phyloP scores from a whole-genome alignment of 139 green algal genomes.

The Auxenochlorella pyrenoidosa region DNA sequence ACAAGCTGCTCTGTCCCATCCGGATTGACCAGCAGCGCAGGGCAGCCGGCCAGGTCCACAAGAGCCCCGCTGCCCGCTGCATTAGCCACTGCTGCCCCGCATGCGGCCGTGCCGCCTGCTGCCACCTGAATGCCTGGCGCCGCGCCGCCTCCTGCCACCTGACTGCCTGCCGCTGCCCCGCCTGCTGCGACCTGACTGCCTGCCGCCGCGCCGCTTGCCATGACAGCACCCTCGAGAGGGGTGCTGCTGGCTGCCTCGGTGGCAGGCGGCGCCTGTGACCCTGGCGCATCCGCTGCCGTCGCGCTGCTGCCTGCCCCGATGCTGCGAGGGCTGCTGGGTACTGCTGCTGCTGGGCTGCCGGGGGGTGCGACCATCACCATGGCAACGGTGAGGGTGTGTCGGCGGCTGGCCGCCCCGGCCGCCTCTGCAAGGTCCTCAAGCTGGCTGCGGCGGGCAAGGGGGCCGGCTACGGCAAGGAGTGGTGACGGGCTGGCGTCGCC shows the following conservation, averaged over 20 bases:
- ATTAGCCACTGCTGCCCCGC: no score
- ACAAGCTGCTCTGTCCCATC: constrained; percentile 9
- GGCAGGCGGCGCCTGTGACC: not conserved
- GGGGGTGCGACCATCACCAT: not conserved
- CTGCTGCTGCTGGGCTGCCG: not conserved
- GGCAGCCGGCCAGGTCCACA: not conserved
- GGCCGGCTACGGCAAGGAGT: not conserved
- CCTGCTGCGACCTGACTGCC: not conserved
- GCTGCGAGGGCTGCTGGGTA: not conserved
- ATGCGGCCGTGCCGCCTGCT: not conserved
- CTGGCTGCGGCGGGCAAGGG: not conserved
- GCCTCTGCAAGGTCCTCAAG: not conserved
- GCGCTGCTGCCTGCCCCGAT: not conserved
- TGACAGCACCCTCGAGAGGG: not conserved
- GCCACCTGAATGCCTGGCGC: not conserved
- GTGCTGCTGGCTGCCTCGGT: no score
- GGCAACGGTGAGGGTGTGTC: not conserved
- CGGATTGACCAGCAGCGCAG: not conserved
- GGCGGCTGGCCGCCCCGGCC: not conserved
- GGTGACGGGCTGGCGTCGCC: not conserved
- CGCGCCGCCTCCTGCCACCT: not conserved
- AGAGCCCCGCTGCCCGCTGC: no score
- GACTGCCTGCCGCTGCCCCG: not conserved
- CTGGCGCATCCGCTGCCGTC: not conserved
- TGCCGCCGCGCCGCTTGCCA: not conserved